A percentile compares a stretch with the other conserved stretches of the same genome.
These are phyloP conservation scores for Pyrenochaeta sp. DNA, from an alignment of 2,329 filamentous ascomycete species.

Conservation along the genomic window DNA sequence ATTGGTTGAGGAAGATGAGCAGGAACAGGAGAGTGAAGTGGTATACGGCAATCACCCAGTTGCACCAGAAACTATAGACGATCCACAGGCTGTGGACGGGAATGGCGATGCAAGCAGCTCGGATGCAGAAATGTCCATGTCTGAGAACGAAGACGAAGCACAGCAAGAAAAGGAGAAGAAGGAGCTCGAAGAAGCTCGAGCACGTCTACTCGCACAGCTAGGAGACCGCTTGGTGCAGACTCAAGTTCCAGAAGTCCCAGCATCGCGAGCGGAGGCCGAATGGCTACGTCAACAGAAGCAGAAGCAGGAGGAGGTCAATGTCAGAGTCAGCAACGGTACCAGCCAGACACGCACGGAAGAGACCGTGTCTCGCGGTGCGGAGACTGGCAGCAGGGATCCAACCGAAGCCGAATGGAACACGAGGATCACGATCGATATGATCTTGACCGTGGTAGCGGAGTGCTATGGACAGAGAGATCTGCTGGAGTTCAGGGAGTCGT, in stretches of 20 bases:
- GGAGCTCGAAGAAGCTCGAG: conserved; percentile 59
- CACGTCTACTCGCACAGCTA: conserved; percentile 54
- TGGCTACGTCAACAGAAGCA: conserved; percentile 25
- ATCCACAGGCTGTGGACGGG: neutral
- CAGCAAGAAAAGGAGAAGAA: conserved; percentile 19
- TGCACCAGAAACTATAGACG: neutral
- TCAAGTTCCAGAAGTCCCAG: conserved; percentile 18
- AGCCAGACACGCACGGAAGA: too few relatives aligned
- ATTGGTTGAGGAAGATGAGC: too few relatives aligned
- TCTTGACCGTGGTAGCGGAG: conserved; percentile 85
- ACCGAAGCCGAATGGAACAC: conserved; percentile 56
- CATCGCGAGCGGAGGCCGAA: conserved; percentile 31
- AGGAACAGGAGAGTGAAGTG: conserved; percentile 1
- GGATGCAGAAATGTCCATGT: conserved; percentile 29
- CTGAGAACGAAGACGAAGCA: conserved; percentile 23
- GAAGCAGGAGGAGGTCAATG: conserved; percentile 6
- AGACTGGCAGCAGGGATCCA: conserved; percentile 1
- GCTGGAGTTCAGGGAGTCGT: conserved; percentile 71
- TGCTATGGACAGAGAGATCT: conserved; percentile 89
- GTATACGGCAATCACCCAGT: neutral
- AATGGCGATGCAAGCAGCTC: conserved; percentile 11
- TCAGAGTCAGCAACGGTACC: too few relatives aligned
- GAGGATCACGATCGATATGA: conserved; percentile 86
- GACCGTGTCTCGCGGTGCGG: neutral
- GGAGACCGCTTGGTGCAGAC: conserved; percentile 40